A percentile compares a stretch with the other conserved stretches of the same genome.
Evolutionary conservation across 148 eudicot genomes (phyloP).

Genomic region (Nyssa sinensis): DNA sequence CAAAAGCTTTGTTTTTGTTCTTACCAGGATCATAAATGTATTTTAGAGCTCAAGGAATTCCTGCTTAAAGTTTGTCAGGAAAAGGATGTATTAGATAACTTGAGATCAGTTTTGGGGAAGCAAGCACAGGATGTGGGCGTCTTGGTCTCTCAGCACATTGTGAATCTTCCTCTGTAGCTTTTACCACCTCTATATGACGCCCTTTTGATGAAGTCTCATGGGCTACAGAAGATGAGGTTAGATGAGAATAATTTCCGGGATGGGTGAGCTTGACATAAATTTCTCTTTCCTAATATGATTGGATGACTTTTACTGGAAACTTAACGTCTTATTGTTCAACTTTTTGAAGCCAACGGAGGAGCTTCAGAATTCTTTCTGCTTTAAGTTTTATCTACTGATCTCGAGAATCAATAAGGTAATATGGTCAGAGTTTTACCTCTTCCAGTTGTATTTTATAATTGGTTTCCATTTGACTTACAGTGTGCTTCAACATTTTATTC

Average conservation of each 20-base stretch:
- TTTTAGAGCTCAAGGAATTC: constrained; percentile 61
- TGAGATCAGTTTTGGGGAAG: constrained; percentile 51
- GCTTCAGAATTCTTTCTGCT: constrained; percentile 66
- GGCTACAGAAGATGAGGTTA: constrained; percentile 97
- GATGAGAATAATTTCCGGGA: constrained; percentile 15
- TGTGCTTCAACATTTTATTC: not conserved
- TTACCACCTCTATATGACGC: constrained; percentile 84
- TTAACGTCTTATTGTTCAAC: constrained; percentile 14
- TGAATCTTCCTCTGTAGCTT: constrained; percentile 93
- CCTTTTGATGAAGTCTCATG: constrained; percentile 85
- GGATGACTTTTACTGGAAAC: not conserved
- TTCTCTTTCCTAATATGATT: not conserved
- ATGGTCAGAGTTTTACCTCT: not conserved
- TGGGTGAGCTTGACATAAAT: constrained; percentile 11
- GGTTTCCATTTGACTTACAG: not conserved
- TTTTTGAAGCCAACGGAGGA: constrained; percentile 71
- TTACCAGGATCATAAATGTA: constrained; percentile 62
- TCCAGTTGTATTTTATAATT: constrained; percentile 3
- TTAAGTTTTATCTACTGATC: constrained; percentile 55
- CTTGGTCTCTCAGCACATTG: constrained; percentile 81
- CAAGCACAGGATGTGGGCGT: constrained; percentile 66
- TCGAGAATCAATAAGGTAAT: constrained; percentile 87
- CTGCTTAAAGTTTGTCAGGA: constrained; percentile 54
- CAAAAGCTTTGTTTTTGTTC: constrained; percentile 9
- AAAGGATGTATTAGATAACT: constrained; percentile 25